Conservation (phyloP, 2,329 filamentous ascomycete species). For the Sarocladium oryzae region DNA sequence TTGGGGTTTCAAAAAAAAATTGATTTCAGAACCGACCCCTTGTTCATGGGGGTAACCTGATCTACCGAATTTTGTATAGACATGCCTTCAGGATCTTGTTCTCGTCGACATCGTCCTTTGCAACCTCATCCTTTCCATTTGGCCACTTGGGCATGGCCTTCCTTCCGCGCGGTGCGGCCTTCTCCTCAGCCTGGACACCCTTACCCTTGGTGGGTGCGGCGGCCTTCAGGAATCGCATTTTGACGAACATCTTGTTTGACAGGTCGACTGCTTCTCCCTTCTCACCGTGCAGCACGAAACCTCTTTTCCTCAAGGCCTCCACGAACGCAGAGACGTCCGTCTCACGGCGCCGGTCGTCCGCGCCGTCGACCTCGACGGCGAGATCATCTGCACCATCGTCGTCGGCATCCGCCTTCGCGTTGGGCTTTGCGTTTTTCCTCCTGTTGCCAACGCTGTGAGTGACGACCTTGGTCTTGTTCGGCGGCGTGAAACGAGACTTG, state of each 20-base stretch:
- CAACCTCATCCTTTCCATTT: slow-evolving; percentile 44
- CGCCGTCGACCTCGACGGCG: slow-evolving; percentile 65
- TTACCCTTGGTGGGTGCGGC: slow-evolving; percentile 70
- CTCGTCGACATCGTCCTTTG: slow-evolving; percentile 59
- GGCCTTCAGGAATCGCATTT: slow-evolving; percentile 91
- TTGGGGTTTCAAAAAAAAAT: no score
- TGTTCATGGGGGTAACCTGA: no score
- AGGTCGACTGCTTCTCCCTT: slow-evolving; percentile 62
- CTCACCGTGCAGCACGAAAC: slow-evolving; percentile 73
- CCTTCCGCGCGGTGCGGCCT: slow-evolving; percentile 36
- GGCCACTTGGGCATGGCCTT: slow-evolving; percentile 49
- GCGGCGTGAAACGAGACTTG: slow-evolving; percentile 71
- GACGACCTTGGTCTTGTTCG: slow-evolving; percentile 37
- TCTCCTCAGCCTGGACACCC: slow-evolving; percentile 50
- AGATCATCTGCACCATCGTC: slow-evolving; percentile 48
- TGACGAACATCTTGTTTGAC: slow-evolving; percentile 96
- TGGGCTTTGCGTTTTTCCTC: slow-evolving; percentile 42
- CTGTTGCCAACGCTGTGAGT: slow-evolving; percentile 67
- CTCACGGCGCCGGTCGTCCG: slow-evolving; percentile 56
- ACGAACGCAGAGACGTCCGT: slow-evolving; percentile 87
- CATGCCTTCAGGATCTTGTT: slow-evolving; percentile 77
- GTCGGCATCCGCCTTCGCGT: slow-evolving; percentile 36
- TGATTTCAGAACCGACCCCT: no score
- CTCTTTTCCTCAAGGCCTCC: slow-evolving; percentile 70
- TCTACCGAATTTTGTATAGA: slow-evolving; percentile 80